These are phyloP conservation scores for Solanum chacoense DNA, from an alignment of 305 asterid species.

Conservation along the genomic window DNA sequence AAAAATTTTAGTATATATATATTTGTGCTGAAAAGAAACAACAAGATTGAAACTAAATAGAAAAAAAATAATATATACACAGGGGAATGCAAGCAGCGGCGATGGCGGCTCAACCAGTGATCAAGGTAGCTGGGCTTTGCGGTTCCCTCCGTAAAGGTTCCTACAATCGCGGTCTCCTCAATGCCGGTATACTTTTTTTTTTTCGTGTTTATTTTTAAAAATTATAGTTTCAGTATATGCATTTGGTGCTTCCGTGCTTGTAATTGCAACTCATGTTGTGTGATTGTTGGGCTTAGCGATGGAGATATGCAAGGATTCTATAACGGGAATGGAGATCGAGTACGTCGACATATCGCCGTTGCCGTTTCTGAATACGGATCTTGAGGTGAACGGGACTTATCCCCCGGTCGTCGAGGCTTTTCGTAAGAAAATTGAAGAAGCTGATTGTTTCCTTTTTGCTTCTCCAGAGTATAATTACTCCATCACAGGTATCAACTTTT, in stretches of 20 bases:
- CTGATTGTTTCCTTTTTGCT: slow-evolving; percentile 66
- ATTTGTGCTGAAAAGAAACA: neutral
- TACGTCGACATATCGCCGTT: slow-evolving; percentile 65
- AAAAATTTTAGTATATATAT: neutral
- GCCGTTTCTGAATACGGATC: slow-evolving; percentile 84
- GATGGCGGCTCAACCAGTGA: slow-evolving; percentile 10
- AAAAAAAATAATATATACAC: neutral
- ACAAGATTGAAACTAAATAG: neutral
- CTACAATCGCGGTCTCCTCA: slow-evolving; percentile 56
- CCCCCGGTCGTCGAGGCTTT: slow-evolving; percentile 78
- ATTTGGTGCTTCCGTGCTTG: neutral
- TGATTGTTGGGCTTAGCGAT: slow-evolving; percentile 27
- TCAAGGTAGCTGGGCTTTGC: slow-evolving; percentile 46
- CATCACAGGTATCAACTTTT: slow-evolving; percentile 39
- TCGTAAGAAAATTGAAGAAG: slow-evolving; percentile 64
- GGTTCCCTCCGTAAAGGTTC: slow-evolving; percentile 85
- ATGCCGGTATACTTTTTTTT: slow-evolving; percentile 34
- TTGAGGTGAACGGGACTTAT: slow-evolving; percentile 64
- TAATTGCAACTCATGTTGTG: neutral
- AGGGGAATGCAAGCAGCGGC: slow-evolving; percentile 10
- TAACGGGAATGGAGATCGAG: slow-evolving; percentile 59
- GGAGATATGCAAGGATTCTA: slow-evolving; percentile 43
- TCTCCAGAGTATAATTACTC: slow-evolving; percentile 93
- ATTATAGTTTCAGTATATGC: neutral
- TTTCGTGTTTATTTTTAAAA: neutral